A percentile compares a stretch with the other conserved stretches of the same genome.
Conservation (phyloP, 129 eudicot genomes). For the Ambrosia artemisiifolia region DNA sequence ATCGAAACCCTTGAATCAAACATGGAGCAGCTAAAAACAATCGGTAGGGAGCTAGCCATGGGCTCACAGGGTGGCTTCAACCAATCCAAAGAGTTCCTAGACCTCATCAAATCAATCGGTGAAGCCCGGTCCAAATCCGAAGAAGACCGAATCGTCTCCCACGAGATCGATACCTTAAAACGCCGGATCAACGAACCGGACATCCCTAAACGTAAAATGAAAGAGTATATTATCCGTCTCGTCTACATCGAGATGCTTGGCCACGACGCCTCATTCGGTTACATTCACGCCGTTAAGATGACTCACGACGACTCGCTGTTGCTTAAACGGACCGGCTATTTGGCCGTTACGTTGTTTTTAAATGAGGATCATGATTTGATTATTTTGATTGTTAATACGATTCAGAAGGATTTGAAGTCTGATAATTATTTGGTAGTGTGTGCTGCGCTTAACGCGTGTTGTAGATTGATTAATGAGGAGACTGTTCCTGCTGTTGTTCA, state of each 20-base stretch:
- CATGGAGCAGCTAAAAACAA: constrained; percentile 92
- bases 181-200: constrained; percentile 64
- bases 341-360: constrained; percentile 87
- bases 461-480: constrained; percentile 98
- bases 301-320: constrained; percentile 73
- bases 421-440: constrained; percentile 92
- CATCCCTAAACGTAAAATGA: constrained; percentile 82
- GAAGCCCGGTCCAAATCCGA: constrained; percentile 97
- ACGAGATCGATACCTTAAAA: constrained; percentile 85
- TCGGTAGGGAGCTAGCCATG: constrained; percentile 99
- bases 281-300: constrained; percentile 97
- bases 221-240: constrained; percentile 82
- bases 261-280: constrained; percentile 90
- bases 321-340: constrained; percentile 78
- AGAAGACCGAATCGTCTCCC: constrained; percentile 83
- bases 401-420: constrained; percentile 93
- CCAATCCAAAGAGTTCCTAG: constrained; percentile 92
- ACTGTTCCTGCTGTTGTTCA: constrained; percentile 93
- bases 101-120: constrained; percentile 91
- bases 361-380: constrained; percentile 98
- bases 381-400: constrained; percentile 90
- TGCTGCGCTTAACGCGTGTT: constrained; percentile 94
- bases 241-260: constrained; percentile 96
- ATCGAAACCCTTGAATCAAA: constrained; percentile 24
- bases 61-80: constrained; percentile 91